Percentiles rank a stretch among this genome's conserved stretches.
Conservation (phyloP, 2,329 filamentous ascomycete species). For the Talaromyces sp. region DNA sequence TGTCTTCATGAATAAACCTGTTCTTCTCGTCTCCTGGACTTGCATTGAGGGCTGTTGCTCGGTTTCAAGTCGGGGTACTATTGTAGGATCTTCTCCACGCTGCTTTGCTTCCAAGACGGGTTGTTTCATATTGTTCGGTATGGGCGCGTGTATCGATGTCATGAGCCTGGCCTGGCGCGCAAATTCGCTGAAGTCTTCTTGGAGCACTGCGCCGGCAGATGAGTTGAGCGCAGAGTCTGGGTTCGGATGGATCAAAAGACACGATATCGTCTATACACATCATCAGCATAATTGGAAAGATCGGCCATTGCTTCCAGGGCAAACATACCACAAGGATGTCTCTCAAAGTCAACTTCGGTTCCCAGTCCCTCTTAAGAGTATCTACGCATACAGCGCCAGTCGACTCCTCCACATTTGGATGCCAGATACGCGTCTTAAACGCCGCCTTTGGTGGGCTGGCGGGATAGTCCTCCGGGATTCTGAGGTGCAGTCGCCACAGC, state of each 20-base stretch:
- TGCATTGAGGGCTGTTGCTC: slow-evolving; percentile 12
- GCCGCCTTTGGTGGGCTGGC: slow-evolving; percentile 48
- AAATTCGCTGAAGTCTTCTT: slow-evolving; percentile 55
- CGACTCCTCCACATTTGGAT: slow-evolving; percentile 59
- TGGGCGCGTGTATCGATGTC: slow-evolving; percentile 55
- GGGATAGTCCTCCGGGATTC: slow-evolving; percentile 53
- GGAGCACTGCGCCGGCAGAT: slow-evolving; percentile 52
- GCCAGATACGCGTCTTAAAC: slow-evolving; percentile 58
- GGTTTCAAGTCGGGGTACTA: slow-evolving; percentile 20
- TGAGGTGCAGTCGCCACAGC: slow-evolving; percentile 54
- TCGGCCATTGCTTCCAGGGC: background rate
- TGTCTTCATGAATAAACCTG: slow-evolving; percentile 31
- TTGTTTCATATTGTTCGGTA: slow-evolving; percentile 41
- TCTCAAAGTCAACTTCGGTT: slow-evolving; percentile 49
- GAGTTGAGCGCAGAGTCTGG: slow-evolving; percentile 59
- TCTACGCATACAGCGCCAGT: slow-evolving; percentile 59
- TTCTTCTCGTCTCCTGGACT: slow-evolving; percentile 12
- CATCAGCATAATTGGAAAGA: background rate
- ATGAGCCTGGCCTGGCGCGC: slow-evolving; percentile 53
- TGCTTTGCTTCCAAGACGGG: slow-evolving; percentile 49
- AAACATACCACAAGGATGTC: slow-evolving; percentile 49
- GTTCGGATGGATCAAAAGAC: slow-evolving; percentile 58
- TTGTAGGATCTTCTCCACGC: slow-evolving; percentile 45
- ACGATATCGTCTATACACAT: slow-evolving; percentile 49
- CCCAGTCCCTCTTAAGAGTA: slow-evolving; percentile 60